Base-by-base conservation (phyloP, 371 early-diverging fungal genomes). In the Mucor plumbeus region DNA sequence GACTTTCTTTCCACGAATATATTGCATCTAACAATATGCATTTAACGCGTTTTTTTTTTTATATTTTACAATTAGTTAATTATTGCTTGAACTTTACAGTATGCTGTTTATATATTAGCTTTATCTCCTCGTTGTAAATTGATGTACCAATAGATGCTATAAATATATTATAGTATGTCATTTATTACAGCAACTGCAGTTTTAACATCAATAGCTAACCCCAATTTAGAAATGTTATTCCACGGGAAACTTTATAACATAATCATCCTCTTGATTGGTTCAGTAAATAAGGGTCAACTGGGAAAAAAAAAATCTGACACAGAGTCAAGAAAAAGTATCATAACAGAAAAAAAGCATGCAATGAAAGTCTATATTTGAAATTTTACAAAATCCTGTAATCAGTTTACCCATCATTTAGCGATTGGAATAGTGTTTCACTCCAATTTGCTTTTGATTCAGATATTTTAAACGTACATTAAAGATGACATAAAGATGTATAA, bases 211-310 rank as follows among this genome's bases (percentile, higher is more conserved):
- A 8, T 17, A 17, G 44, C 17, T 7, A 44, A 17, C 7, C 44
- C 44, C 5, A 7, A 17, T 44, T 44, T 44, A 8, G 17, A 44
- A 44, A 17, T 11, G 19, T 50, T 50, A 21, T 50, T 50, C 50
- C 19, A 50, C 26, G 50, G 50, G 50, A 50, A 50, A 50, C 50
- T 11, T 50, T 50, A 50, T 50, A 50, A 50, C 50, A 26, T 50
- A 50, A 50, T 19, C 50, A 50, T 21, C 17, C 8, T 1, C 9
- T 21, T 50, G 50, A 50, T 50, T 50, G 50, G 50, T 50, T 11
- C 26, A 19, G 5, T 50, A 50, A 50, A 21, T 21, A 21, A 50
- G 50, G 50, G 50, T 50, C 50, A 21, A 21, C 50, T 9, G 50
- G 11, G 8, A 11, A 11, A 8, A 11, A 11, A 8, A 21, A 10